Base-by-base conservation (phyloP, 192 early-diverging fungal genomes). In the Coemansia sp. region DNA sequence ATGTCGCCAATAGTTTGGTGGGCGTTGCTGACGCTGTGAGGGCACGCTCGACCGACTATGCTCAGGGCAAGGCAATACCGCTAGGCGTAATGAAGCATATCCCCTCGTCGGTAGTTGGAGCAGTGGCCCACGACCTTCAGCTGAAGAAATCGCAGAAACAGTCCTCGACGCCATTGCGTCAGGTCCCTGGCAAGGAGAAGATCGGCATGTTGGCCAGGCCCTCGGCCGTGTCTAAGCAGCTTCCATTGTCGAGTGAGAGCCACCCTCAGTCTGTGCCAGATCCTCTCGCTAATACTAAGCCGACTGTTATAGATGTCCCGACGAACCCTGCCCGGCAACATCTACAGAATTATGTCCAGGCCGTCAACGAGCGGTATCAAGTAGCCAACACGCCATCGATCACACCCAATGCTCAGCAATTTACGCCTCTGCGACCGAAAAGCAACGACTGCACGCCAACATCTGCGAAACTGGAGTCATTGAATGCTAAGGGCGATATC, bases 161-260 rank as follows among this genome's bases (percentile, higher is more conserved):
- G 39, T 44, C 53, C 1, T 56, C 65, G 17, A 35, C 16, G 33
- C 65, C 51, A 27, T 34, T 66, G 53, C 50, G 65, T n/a, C 65
- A 66, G 27, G 65, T 42, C 19, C 53, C 65, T 14, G 65, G 65
- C 39, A 53, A 57, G 37, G 48, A 53, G 21, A 66, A 66, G 7
- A 37, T 36, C 6, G 65, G 65, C 48, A 66, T 59, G 53, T 27
- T 66, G 65, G 35, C 36, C 10, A 54, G 65, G 16, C 24, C 65
- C 39, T 35, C 64, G 21, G 37, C 31, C 17, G 39, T 17, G 24
- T 40, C 9, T 16, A 62, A 44, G 61, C 40, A 31, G 31, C 31
- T 1, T 27, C 37, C 16, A 44, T 37, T 44, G 42, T 8, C 29
- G 27, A 34, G 9, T 11, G 9, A 13, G 35, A 50, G 34, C 35